Percentiles rank a stretch among this genome's conserved stretches.
phyloP scores from a whole-genome alignment of 345 rosid genomes.

The Linum trigynum region DNA sequence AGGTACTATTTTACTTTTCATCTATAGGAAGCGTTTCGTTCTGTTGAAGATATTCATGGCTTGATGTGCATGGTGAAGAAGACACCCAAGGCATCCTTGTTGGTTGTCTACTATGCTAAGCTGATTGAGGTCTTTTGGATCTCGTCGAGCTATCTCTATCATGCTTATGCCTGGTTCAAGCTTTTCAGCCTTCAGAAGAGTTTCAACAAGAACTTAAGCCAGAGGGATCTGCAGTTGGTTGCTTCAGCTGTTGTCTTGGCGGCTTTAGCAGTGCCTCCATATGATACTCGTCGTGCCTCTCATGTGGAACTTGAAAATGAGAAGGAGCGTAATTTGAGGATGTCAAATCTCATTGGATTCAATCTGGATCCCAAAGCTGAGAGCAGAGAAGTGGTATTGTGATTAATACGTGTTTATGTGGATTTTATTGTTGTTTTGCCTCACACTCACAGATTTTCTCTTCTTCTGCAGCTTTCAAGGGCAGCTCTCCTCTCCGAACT shows the following conservation, averaged over 20 bases:
- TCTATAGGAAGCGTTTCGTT: conserved; percentile 91
- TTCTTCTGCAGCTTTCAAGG: conserved; percentile 62
- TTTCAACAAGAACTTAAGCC: conserved; percentile 91
- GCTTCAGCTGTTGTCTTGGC: conserved; percentile 96
- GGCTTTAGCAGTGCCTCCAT: conserved; percentile 74
- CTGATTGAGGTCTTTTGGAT: conserved; percentile 90
- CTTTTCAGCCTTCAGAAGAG: conserved; percentile 89
- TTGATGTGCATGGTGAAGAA: conserved; percentile 95
- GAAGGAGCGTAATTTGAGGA: conserved; percentile 83
- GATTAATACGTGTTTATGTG: not conserved
- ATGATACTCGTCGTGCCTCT: conserved; percentile 55
- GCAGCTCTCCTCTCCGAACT: conserved; percentile 77
- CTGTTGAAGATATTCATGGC: conserved; percentile 91
- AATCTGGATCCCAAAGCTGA: conserved; percentile 78
- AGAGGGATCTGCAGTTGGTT: conserved; percentile 82
- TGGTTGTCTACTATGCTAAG: conserved; percentile 95
- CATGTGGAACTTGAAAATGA: conserved; percentile 85
- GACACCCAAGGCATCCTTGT: conserved; percentile 78
- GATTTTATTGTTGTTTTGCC: not conserved
- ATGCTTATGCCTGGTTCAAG: conserved; percentile 97
- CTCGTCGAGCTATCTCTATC: conserved; percentile 85
- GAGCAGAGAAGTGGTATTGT: conserved; percentile 75
- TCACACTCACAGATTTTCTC: not conserved
- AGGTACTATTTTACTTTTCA: conserved; percentile 5
- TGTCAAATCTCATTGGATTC: conserved; percentile 93